Percentiles rank a stretch among this genome's conserved stretches.
Evolutionary conservation across 768 basidiomycete species (phyloP).

Genomic region (Cystofilobasidium bisporidii): DNA sequence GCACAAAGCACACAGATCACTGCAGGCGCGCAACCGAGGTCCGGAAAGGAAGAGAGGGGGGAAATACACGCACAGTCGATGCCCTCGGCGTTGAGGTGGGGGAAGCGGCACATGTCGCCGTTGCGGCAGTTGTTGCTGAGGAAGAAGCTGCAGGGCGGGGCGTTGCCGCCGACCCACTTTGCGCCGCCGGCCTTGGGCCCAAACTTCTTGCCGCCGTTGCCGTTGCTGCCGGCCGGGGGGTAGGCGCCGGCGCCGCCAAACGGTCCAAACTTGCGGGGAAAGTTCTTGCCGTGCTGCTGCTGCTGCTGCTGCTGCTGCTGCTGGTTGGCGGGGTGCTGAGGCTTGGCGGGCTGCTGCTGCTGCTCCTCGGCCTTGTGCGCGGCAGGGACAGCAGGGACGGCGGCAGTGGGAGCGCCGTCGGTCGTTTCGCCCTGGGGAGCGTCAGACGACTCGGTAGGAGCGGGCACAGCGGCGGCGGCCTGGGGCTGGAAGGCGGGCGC

Average conservation of each 20-base stretch:
- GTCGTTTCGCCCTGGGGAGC: conserved; percentile 14
- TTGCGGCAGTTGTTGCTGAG: conserved; percentile 20
- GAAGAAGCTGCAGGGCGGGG: conserved; percentile 25
- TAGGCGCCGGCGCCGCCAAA: conserved; percentile 19
- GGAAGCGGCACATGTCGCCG: conserved; percentile 40
- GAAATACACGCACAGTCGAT: conserved; percentile 39
- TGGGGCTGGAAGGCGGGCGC: conserved; percentile 28
- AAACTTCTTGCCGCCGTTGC: conserved; percentile 28
- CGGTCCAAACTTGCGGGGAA: conserved; percentile 8
- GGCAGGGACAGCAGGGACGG: not conserved
- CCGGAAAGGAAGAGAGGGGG: not conserved
- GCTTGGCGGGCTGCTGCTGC: conserved; percentile 29
- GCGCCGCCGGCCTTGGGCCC: not conserved
- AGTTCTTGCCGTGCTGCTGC: conserved; percentile 7
- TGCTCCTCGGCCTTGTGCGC: conserved; percentile 18
- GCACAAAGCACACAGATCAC: too few species aligned
- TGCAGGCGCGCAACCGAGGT: not conserved
- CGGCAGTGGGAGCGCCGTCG: not conserved
- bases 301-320: conserved; percentile 3
- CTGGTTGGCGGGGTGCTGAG: conserved; percentile 20
- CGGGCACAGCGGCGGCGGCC: conserved; percentile 12
- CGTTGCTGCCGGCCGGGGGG: too few species aligned
- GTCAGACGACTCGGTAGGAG: conserved; percentile 20
- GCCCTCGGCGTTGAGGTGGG: conserved; percentile 39
- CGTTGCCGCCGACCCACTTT: conserved; percentile 23